Conservation (phyloP, 257 asterid genomes). For the Fraxinus cuspidata region DNA sequence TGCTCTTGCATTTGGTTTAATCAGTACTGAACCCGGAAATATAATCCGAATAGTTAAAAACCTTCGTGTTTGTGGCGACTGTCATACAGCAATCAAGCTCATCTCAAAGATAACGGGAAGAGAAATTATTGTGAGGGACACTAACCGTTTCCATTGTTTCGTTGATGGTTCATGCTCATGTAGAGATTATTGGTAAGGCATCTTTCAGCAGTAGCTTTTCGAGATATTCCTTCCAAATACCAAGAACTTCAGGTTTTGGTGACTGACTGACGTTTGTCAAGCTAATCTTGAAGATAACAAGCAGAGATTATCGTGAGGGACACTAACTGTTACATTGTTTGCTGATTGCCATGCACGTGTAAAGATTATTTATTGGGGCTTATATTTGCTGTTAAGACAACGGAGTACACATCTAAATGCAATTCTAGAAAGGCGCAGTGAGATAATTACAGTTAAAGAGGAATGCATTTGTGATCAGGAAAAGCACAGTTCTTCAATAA, state of each 20-base stretch:
- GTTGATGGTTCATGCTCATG: constrained; percentile 45
- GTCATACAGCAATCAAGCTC: constrained; percentile 42
- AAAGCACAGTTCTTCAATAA: not conserved
- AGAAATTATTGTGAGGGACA: constrained; percentile 44
- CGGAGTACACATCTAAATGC: not conserved
- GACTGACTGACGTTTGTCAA: constrained; percentile 37
- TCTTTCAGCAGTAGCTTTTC: not conserved
- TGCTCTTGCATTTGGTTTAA: constrained; percentile 48
- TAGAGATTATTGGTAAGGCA: constrained; percentile 41
- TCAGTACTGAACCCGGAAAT: constrained; percentile 27
- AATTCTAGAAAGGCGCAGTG: not conserved
- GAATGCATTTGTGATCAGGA: not conserved
- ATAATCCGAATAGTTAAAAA: constrained; percentile 41
- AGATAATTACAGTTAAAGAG: not conserved
- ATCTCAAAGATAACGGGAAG: constrained; percentile 37
- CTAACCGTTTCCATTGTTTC: constrained; percentile 45
- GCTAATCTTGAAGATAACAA: constrained; percentile 33
- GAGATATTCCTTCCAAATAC: not conserved
- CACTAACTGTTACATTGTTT: constrained; percentile 44
- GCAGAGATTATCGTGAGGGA: constrained; percentile 38
- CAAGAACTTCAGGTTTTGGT: constrained; percentile 29
- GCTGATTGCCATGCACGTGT: constrained; percentile 33
- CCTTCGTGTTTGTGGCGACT: constrained; percentile 52
- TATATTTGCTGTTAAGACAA: not conserved
- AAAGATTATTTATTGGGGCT: not conserved